Conservation (phyloP, 1,284 basidiomycete species). For the Malassezia nana region DNA sequence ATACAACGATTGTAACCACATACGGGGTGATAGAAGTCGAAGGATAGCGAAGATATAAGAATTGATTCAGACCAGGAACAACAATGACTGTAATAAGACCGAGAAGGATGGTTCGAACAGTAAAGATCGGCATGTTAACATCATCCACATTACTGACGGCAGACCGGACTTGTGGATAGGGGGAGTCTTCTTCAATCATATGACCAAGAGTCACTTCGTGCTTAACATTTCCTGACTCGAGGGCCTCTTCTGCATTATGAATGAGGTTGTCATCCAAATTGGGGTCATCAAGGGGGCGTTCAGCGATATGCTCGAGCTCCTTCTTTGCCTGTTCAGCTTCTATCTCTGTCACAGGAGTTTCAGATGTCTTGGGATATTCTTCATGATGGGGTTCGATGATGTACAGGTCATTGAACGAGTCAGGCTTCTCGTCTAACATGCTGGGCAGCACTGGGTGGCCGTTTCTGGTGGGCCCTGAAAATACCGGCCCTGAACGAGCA, state of each 20-base stretch:
- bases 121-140: conserved; percentile 31
- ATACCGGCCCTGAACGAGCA: background rate
- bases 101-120: conserved; percentile 33
- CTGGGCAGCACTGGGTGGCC: background rate
- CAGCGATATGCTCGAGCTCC: conserved; percentile 3
- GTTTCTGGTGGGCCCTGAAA: background rate
- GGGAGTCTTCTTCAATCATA: conserved; percentile 32
- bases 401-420: background rate
- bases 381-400: background rate
- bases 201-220: conserved; percentile 18
- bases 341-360: background rate
- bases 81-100: conserved; percentile 29
- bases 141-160: conserved; percentile 42
- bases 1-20: conserved; percentile 28
- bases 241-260: conserved; percentile 16
- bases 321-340: conserved; percentile 7
- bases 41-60: conserved; percentile 36
- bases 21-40: conserved; percentile 30
- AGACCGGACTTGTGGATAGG: conserved; percentile 38
- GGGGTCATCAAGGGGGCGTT: conserved; percentile 19
- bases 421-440: background rate
- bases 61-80: conserved; percentile 31
- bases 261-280: conserved; percentile 19
- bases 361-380: background rate
- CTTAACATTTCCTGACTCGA: conserved; percentile 17